phyloP scores from a whole-genome alignment of 164 flowering plant genomes.

The Berberis vulgaris region DNA sequence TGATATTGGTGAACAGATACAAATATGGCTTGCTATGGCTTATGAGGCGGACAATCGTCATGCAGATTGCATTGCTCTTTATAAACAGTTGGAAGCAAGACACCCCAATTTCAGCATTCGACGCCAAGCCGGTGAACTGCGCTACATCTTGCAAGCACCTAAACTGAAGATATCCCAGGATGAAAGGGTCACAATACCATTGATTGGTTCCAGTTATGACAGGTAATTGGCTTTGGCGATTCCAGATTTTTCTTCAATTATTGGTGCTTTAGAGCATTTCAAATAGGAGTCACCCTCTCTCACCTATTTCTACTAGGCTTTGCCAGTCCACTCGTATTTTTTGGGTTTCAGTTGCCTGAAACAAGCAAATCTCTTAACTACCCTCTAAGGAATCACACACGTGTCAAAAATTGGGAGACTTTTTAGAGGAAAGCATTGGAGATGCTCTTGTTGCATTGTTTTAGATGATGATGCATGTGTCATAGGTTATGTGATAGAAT shows the following conservation, averaged over 20 bases:
- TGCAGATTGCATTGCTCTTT: slow-evolving; percentile 76
- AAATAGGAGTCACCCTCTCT: too few relatives aligned
- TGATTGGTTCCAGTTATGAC: slow-evolving; percentile 83
- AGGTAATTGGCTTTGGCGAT: slow-evolving; percentile 34
- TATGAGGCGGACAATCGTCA: slow-evolving; percentile 94
- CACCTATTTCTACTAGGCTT: too few relatives aligned
- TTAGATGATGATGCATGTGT: too few relatives aligned
- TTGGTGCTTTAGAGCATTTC: neutral
- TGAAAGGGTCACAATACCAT: slow-evolving; percentile 92
- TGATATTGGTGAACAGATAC: slow-evolving; percentile 42
- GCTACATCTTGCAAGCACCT: slow-evolving; percentile 92
- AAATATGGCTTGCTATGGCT: slow-evolving; percentile 99
- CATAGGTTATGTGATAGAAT: too few relatives aligned
- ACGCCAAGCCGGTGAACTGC: slow-evolving; percentile 84
- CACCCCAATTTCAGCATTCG: slow-evolving; percentile 74
- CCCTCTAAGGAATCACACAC: too few relatives aligned
- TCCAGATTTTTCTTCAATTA: neutral
- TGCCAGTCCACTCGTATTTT: too few relatives aligned
- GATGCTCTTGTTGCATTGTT: too few relatives aligned
- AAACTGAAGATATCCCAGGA: slow-evolving; percentile 88
- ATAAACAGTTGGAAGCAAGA: slow-evolving; percentile 56
- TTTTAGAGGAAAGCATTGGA: too few relatives aligned
- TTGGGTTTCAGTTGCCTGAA: too few relatives aligned
- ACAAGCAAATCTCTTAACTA: too few relatives aligned
- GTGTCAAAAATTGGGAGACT: too few relatives aligned